Evolutionary conservation across 2,329 filamentous ascomycete genomes (phyloP), one percentile per base, ranked within the genome.

Genomic region (Fusarium beomiforme): DNA sequence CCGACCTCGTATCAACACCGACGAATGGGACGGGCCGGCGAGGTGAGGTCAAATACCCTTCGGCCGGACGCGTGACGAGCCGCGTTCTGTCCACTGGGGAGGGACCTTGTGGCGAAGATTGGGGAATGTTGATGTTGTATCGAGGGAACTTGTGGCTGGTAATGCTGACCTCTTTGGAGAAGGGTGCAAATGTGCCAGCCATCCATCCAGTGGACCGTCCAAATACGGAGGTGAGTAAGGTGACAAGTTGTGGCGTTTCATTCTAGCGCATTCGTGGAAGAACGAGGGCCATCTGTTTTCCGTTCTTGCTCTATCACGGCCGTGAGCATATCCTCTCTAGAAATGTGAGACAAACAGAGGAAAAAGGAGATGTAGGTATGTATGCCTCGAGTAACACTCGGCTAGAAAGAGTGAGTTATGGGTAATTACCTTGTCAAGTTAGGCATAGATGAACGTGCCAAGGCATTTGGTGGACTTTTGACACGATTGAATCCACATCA

Each of bases 1-100:
- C 62, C 46, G 64, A 58, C 47, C 74, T 75, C 72, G 74, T 75
- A 76, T 74, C 64, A 58, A 41, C 8, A 59, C 29, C 44, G 62
- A 60, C 68, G 70, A 76, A 76, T 76, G 62, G 68, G 55, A 67
- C 54, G 61, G 59, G 50, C 64, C 64, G 73, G 49, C 36, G 47
- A 62, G 51, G 56, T 64, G 55, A 59, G 59, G 36, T 42, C 31
- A 44, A 47, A 43, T 34, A 59, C 46, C 61, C 29, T 37, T 44
- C 39, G 54, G 31, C 44, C 60, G 69, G 51, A 67, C 69, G 57
- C 72, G 64, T 75, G 68, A 73, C 68, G 68, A 71, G 64, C 67
- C 67, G 70, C 54, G 51, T 71, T 26, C 61, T 59, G 46, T 43
- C 64, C 70, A 57, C 59, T 49, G 54, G 31, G 43, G 62, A 67